Evolutionary conservation across 2,329 filamentous ascomycete genomes (phyloP).

Genomic region (Fusarium circinatum): DNA sequence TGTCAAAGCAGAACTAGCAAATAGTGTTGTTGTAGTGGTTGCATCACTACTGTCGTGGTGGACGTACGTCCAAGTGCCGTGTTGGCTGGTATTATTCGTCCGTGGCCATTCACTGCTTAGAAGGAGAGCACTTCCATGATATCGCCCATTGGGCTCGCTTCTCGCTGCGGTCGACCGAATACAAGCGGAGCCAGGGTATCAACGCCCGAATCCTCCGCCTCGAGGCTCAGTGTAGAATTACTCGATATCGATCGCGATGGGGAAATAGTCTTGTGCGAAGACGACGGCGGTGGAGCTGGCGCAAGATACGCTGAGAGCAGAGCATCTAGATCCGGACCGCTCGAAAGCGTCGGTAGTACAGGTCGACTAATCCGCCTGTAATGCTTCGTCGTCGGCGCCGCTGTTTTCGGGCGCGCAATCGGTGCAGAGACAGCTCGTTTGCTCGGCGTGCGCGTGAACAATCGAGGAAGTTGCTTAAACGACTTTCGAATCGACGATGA

Average conservation of each 20-base stretch:
- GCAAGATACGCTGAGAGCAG: slow-evolving; percentile 34
- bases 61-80: neutral
- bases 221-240: slow-evolving; percentile 35
- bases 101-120: neutral
- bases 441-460: slow-evolving; percentile 34
- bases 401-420: slow-evolving; percentile 31
- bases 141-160: slow-evolving; percentile 33
- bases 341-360: slow-evolving; percentile 29
- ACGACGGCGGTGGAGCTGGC: slow-evolving; percentile 13
- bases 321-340: slow-evolving; percentile 30
- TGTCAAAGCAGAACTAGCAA: slow-evolving; percentile 25
- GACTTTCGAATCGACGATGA: slow-evolving; percentile 27
- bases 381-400: slow-evolving; percentile 22
- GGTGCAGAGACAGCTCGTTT: slow-evolving; percentile 28
- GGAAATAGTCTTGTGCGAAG: slow-evolving; percentile 23
- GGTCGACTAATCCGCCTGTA: slow-evolving; percentile 38
- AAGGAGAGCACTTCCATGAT: slow-evolving; percentile 36
- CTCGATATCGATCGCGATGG: slow-evolving; percentile 35
- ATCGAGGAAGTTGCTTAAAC: slow-evolving; percentile 30
- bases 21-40: slow-evolving; percentile 3
- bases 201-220: slow-evolving; percentile 26
- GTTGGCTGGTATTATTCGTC: neutral
- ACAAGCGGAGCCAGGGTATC: slow-evolving; percentile 32
- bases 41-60: neutral
- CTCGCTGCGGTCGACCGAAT: slow-evolving; percentile 31